Base-by-base conservation (phyloP, 2,329 filamentous ascomycete species). In the Ceratocystis diversiconidia region DNA sequence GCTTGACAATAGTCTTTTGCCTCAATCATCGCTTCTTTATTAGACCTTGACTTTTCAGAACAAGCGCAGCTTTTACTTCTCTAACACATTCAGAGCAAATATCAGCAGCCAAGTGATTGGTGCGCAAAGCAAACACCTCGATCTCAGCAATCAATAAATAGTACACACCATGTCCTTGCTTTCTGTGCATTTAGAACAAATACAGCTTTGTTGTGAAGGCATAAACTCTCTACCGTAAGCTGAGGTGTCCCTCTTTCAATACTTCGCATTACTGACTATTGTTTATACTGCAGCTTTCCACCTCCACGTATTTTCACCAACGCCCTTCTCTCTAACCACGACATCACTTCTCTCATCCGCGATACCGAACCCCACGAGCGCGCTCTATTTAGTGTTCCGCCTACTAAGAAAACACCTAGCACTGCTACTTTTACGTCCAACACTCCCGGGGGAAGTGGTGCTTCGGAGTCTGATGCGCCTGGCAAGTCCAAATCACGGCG, bases 311-410 rank as follows among this genome's bases (percentile, higher is more conserved):
- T 94, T 72, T 99, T 97, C 77, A 94, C 92, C 70, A 96, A 95
- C 74, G 91, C 94, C 43, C 82, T 99, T 48, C 85, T 97, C 61
- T 86, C 87, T 66, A 86, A 86, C 70, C 87, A 92, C 75, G 94
- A 99, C 75, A 97, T 99, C 70, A 97, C 94, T 3, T 84, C 89
- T 12, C 79, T 99, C 61, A 96, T 99, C 72, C 89, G 94, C 68
- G 94, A 99, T 74, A 96, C 92, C 2, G 94, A 99, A 75, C 78
- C 88, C 25, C 92, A 97, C 76, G 94, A 99, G 75, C 88, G 92
- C 72, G 92, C 92, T 5, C 84, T 99, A 19, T 99, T 97, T 78
- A 95, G 92, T 46, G 86, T 96, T 0, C 91, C 92, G 0, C 85
- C 89, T 2, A 62, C 66, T 5, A 67, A 67, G 0, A 84, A 88